Evolutionary conservation across 139 green algal species (phyloP).

Genomic region (Auxenochlorella protothecoides): DNA sequence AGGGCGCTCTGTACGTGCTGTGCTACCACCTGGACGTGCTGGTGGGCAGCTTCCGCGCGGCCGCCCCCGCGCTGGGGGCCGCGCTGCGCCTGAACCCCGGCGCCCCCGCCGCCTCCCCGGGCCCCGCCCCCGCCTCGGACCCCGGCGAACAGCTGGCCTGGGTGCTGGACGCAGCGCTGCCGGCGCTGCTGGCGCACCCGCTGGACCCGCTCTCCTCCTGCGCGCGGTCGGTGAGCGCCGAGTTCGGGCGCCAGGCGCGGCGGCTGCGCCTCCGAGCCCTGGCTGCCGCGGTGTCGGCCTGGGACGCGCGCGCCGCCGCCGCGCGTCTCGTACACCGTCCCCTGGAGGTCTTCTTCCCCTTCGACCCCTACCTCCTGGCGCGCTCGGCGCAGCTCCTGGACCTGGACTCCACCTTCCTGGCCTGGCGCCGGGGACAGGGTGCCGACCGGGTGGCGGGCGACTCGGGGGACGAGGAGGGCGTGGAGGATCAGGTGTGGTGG

Average conservation of each 20-base stretch:
- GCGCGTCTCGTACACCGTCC: conserved; percentile 18
- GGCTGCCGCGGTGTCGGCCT: no score
- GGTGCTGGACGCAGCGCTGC: conserved; percentile 42
- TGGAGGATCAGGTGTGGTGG: no score
- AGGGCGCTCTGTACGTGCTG: conserved; percentile 79
- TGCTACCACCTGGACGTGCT: conserved; percentile 80
- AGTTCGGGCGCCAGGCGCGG: conserved; percentile 26
- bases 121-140: no score
- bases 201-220: conserved; percentile 56
- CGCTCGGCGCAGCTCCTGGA: conserved; percentile 48
- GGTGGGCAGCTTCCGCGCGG: conserved; percentile 1
- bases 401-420: conserved; percentile 41
- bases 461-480: no score
- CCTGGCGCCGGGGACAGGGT: conserved; percentile 15
- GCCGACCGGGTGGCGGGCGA: no score
- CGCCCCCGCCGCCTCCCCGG: no score
- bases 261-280: neutral
- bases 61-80: no score
- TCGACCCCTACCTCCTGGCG: conserved; percentile 84
- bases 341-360: conserved; percentile 91
- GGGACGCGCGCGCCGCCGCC: no score
- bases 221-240: conserved; percentile 20
- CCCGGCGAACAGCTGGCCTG: conserved; percentile 8
- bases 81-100: no score
- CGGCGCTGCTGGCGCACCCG: conserved; percentile 40